Conservation (phyloP, 2,329 filamentous ascomycete genomes). For the Nemania sp. region DNA sequence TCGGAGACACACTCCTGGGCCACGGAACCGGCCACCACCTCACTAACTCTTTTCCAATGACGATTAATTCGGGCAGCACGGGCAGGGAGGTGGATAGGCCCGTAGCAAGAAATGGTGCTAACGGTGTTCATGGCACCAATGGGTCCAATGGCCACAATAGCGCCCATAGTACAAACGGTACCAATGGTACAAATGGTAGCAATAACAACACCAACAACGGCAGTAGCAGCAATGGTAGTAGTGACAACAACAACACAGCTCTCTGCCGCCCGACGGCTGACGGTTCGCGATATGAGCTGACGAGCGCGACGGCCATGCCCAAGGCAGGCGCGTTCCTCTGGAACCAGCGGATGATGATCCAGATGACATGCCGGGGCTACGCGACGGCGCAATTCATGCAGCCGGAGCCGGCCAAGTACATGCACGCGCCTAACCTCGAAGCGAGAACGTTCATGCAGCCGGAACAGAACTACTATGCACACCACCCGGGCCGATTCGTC, state of each 20-base stretch:
- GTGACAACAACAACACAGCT: background rate
- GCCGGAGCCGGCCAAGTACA: slow-evolving; percentile 62
- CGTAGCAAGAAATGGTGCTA: slow-evolving; percentile 8
- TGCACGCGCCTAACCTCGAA: slow-evolving; percentile 61
- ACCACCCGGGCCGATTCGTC: slow-evolving; percentile 62
- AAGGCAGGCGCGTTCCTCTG: slow-evolving; percentile 60
- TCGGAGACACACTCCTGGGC: slow-evolving; percentile 9
- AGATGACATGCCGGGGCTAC: slow-evolving; percentile 61
- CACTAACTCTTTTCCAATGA: slow-evolving; percentile 5
- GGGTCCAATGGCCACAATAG: background rate
- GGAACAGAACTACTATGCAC: slow-evolving; percentile 61
- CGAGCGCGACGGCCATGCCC: slow-evolving; percentile 58
- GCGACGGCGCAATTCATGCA: slow-evolving; percentile 63
- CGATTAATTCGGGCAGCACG: slow-evolving; percentile 11
- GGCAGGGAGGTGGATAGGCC: background rate
- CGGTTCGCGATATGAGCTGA: slow-evolving; percentile 59
- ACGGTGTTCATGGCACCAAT: background rate
- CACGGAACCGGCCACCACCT: slow-evolving; percentile 16
- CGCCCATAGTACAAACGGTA: background rate
- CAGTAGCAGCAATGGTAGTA: background rate
- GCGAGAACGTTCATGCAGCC: slow-evolving; percentile 64
- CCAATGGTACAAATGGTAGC: background rate
- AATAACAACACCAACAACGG: background rate
- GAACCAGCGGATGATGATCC: slow-evolving; percentile 66
- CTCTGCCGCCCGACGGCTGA: slow-evolving; percentile 42